phyloP scores from a whole-genome alignment of 352 stramenopile species.

The Phytophthora hybrid region DNA sequence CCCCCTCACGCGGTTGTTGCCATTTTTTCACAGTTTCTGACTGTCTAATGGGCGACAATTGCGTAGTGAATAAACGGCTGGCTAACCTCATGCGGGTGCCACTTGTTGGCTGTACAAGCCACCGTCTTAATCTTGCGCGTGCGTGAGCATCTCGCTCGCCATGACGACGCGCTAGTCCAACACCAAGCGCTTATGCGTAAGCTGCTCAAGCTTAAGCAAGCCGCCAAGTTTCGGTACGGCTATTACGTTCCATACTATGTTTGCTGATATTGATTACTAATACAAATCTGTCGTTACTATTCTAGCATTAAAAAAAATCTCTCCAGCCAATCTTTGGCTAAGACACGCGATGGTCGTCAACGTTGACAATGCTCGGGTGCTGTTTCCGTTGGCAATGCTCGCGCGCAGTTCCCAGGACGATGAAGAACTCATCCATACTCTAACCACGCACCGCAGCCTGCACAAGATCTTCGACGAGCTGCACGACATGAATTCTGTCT shows the following conservation, averaged over 20 bases:
- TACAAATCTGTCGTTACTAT: constrained; percentile 1
- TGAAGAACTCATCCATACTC: neutral
- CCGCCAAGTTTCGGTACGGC: constrained; percentile 12
- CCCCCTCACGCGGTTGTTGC: neutral
- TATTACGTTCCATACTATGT: neutral
- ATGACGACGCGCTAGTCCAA: neutral
- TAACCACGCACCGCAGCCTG: neutral
- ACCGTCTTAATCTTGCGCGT: neutral
- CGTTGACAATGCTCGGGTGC: constrained; percentile 8
- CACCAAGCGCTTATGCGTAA: neutral
- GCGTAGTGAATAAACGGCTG: neutral
- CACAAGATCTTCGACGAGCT: neutral
- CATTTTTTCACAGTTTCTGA: constrained; percentile 10
- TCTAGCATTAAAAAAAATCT: neutral
- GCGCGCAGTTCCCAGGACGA: constrained; percentile 13
- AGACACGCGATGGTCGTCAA: constrained; percentile 4
- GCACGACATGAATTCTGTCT: neutral
- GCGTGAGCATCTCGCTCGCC: neutral
- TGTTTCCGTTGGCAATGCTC: neutral
- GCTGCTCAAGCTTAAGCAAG: neutral
- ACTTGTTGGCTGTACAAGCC: neutral
- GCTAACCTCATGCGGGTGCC: neutral
- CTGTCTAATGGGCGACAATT: constrained; percentile 23
- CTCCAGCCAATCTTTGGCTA: neutral
- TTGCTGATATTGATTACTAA: neutral